These are phyloP conservation scores for Yarrowia alimentaria DNA, from an alignment of 805 yeast species.

Conservation along the genomic window DNA sequence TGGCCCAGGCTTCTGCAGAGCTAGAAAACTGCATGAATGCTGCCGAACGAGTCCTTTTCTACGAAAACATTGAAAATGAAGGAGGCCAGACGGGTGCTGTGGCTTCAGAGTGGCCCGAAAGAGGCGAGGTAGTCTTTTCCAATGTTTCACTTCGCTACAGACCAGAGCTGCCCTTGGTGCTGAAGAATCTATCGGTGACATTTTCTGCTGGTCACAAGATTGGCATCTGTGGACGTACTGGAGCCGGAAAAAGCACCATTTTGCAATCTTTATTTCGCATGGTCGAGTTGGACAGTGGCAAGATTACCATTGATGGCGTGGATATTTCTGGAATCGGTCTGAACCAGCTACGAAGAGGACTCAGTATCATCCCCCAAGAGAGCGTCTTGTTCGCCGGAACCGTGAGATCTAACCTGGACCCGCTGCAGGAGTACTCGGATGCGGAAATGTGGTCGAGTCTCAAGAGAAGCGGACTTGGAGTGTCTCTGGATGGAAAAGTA, in stretches of 20 bases:
- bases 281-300: constrained; percentile 55
- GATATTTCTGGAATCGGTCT: constrained; percentile 66
- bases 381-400: constrained; percentile 82
- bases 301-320: constrained; percentile 64
- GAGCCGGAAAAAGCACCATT: constrained; percentile 82
- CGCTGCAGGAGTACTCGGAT: constrained; percentile 60
- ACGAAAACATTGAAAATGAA: constrained; percentile 58
- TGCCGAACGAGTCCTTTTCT: constrained; percentile 66
- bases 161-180: constrained; percentile 61
- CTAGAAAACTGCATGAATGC: constrained; percentile 77
- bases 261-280: constrained; percentile 70
- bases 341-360: constrained; percentile 62
- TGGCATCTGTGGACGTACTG: constrained; percentile 88
- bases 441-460: constrained; percentile 66
- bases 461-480: constrained; percentile 54
- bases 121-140: constrained; percentile 56
- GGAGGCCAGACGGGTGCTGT: constrained; percentile 55
- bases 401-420: constrained; percentile 73
- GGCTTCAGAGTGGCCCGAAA: constrained; percentile 60
- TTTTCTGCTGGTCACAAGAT: constrained; percentile 63
- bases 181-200: constrained; percentile 53
- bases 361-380: constrained; percentile 86
- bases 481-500: constrained; percentile 60
- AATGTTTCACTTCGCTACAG: constrained; percentile 62
- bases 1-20: constrained; percentile 64